These are phyloP conservation scores for Cystobasidiopsis lactophilus DNA, from an alignment of 768 basidiomycete species.

Conservation along the genomic window DNA sequence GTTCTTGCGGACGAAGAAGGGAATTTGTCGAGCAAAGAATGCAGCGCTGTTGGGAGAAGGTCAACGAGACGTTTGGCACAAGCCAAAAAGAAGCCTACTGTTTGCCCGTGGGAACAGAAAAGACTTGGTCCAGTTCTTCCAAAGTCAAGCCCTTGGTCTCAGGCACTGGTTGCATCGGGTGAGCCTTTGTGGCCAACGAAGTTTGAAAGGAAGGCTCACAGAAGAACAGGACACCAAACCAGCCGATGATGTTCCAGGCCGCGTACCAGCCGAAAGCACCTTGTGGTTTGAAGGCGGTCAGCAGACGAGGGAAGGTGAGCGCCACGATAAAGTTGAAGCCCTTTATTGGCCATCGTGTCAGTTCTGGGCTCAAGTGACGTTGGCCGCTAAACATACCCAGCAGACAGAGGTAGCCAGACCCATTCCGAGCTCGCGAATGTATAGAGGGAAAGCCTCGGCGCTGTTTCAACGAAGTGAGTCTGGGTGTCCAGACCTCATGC, in stretches of 20 bases:
- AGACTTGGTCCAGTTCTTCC: constrained; percentile 24
- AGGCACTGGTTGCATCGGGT: no score
- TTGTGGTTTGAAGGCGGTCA: constrained; percentile 9
- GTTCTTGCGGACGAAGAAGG: constrained; percentile 10
- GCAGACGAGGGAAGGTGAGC: constrained; percentile 16
- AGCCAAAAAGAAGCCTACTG: not conserved
- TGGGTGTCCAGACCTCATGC: no score
- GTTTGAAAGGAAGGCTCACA: no score
- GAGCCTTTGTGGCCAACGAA: no score
- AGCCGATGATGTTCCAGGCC: constrained; percentile 18
- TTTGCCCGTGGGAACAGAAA: constrained; percentile 20
- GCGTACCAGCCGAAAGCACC: constrained; percentile 16
- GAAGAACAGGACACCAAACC: constrained; percentile 11
- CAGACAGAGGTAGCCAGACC: constrained; percentile 10
- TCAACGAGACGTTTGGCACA: not conserved
- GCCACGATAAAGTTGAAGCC: not conserved
- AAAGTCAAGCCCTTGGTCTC: constrained; percentile 18
- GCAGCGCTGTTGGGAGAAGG: no score
- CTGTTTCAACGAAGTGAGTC: no score
- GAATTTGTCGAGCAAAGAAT: constrained; percentile 2
- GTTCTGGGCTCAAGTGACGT: not conserved
- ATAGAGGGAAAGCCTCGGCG: constrained; percentile 19
- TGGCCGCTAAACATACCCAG: constrained; percentile 7
- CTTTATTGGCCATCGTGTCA: constrained; percentile 3
- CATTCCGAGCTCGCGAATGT: constrained; percentile 18